Conservation (phyloP, 768 basidiomycete genomes). For the Clavulina sp. region DNA sequence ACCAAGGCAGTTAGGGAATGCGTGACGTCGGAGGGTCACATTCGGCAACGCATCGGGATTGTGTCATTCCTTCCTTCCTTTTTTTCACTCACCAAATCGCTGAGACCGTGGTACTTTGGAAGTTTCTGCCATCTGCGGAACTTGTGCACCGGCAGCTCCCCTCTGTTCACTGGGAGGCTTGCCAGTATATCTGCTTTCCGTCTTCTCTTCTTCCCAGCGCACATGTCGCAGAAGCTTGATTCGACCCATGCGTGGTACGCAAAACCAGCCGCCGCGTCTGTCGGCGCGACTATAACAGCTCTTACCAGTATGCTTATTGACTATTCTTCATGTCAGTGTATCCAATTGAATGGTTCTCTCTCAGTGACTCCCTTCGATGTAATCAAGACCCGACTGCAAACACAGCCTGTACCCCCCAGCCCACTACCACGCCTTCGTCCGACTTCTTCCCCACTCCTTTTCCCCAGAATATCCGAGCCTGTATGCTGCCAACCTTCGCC, state of each 20-base stretch:
- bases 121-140: too few relatives aligned
- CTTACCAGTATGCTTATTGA: constrained; percentile 62
- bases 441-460: constrained; percentile 18
- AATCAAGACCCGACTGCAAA: constrained; percentile 90
- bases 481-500: constrained; percentile 53
- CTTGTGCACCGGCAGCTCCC: too few relatives aligned
- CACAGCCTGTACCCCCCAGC: constrained; percentile 60
- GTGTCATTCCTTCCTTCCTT: too few relatives aligned
- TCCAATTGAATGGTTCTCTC: neutral
- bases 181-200: too few relatives aligned
- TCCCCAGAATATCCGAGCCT: constrained; percentile 31
- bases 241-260: neutral
- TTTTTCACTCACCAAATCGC: too few relatives aligned
- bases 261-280: constrained; percentile 42
- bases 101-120: too few relatives aligned
- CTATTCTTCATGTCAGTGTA: constrained; percentile 7
- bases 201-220: too few relatives aligned
- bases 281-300: constrained; percentile 65
- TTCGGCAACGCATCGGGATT: too few relatives aligned
- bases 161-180: too few relatives aligned
- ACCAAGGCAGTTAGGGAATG: too few relatives aligned
- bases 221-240: too few relatives aligned
- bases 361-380: constrained; percentile 99
- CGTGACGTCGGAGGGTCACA: too few relatives aligned
- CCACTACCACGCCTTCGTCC: constrained; percentile 15